Conservation (phyloP, 2,329 filamentous ascomycete species). For the Colletotrichum melonis region DNA sequence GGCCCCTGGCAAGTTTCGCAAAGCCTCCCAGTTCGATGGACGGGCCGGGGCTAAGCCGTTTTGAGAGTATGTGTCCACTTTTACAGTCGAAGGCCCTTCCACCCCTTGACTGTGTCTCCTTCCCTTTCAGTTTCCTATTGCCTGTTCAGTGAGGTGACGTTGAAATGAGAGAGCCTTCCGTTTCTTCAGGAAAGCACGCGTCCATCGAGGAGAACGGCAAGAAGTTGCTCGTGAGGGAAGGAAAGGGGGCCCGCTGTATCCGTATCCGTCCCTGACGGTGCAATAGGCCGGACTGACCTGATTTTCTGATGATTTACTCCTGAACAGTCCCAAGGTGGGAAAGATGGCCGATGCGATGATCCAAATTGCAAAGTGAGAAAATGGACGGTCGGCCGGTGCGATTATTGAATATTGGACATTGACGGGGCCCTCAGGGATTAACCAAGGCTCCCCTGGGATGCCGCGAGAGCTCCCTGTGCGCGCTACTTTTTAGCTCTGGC, state of each 20-base stretch:
- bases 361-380: conserved; percentile 2
- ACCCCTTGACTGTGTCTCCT: not conserved
- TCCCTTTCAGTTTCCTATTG: not conserved
- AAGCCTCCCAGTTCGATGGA: conserved; percentile 21
- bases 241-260: too few species aligned
- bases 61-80: not conserved
- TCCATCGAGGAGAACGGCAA: not conserved
- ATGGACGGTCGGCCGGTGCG: not conserved
- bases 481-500: conserved; percentile 3
- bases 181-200: not conserved
- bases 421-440: conserved; percentile 25
- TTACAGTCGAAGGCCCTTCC: not conserved
- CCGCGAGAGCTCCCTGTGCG: conserved; percentile 8
- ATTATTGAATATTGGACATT: conserved; percentile 6
- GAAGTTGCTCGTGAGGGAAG: not conserved
- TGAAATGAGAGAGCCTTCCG: not conserved
- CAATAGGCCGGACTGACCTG: not conserved
- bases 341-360: conserved; percentile 1
- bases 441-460: conserved; percentile 1
- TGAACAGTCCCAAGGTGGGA: not conserved
- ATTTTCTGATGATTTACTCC: not conserved
- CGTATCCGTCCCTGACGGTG: too few species aligned
- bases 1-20: conserved; percentile 28
- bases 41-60: conserved; percentile 5
- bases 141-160: not conserved